Percentiles rank a stretch among this genome's conserved stretches.
phyloP scores from a whole-genome alignment of 768 basidiomycete genomes.

The Collybia sp. region DNA sequence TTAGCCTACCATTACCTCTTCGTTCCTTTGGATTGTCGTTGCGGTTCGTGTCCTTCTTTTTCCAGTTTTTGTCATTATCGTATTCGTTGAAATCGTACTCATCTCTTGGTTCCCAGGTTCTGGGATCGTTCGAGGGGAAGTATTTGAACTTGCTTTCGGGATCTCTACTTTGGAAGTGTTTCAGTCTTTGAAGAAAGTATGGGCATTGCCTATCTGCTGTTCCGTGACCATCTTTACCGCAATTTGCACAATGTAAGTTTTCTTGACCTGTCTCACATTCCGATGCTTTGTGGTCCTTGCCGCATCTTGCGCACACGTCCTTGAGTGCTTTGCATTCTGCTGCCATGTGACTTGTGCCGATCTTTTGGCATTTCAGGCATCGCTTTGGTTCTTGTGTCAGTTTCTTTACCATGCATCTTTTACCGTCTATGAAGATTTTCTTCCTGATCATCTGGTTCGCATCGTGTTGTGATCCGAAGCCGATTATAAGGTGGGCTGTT shows the following conservation, averaged over 20 bases:
- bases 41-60: background rate
- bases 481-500: too few species aligned
- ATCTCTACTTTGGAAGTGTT: slow-evolving; percentile 2
- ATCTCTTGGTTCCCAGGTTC: too few species aligned
- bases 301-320: slow-evolving; percentile 9
- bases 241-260: slow-evolving; percentile 14
- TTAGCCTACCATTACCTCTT: background rate
- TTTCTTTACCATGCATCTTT: slow-evolving; percentile 5
- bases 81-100: too few species aligned
- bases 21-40: background rate
- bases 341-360: slow-evolving; percentile 8
- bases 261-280: slow-evolving; percentile 8
- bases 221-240: slow-evolving; percentile 17
- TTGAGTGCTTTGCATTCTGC: slow-evolving; percentile 6
- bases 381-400: slow-evolving; percentile 10
- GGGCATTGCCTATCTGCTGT: slow-evolving; percentile 18
- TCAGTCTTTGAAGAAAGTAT: slow-evolving; percentile 5
- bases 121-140: slow-evolving; percentile 5
- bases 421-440: slow-evolving; percentile 10
- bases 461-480: too few species aligned
- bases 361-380: too few species aligned
- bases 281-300: slow-evolving; percentile 9
- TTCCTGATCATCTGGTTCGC: slow-evolving; percentile 10
- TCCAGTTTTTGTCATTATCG: background rate
- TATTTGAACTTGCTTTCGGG: slow-evolving; percentile 8